Evolutionary conservation across 2,329 filamentous ascomycete genomes (phyloP), one percentile per base, ranked within the genome.

Genomic region (Trichophyton benhamiae): DNA sequence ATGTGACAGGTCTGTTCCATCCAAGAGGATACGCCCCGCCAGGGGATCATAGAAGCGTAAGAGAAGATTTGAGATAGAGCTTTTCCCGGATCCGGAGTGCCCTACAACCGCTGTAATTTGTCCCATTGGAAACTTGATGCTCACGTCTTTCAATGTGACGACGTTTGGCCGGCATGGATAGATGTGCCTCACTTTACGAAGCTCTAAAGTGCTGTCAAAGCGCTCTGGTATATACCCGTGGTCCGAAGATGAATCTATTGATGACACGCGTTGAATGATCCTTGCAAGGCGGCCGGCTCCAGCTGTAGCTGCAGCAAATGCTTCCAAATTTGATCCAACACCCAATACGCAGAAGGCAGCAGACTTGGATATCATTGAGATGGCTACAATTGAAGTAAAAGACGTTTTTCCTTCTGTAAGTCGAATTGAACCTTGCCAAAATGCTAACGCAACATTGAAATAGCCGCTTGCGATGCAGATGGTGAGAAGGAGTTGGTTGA

Each of bases 281-380:
- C 84, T 87, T 77, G 85, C 92, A 64, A 95, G 91, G 77, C 94
- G 92, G 61, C 82, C 82, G 3, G 87, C 88, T 1, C 89, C 89
- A 22, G 87, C 87, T 3, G 89, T 74, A 42, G 83, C 86, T 4
- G 84, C 87, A 1, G 84, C 86, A 67, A 94, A 91, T 33, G 89
- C 86, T 72, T 90, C 87, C 2, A 86, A 72, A 66, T 92, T 88
- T 1, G 89, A 88, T 0, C 86, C 85, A 25, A 91, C 83, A 65
- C 89, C 90, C 55, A 88, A 87, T 8, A 95, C 78, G 53, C 88
- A 87, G 72, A 94, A 91, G 8, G 89, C 87, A 60, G 89, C 90
- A 63, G 94, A 88, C 81, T 94, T 89, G 67, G 91, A 83, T 22
- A 87, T 80, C 82, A 95, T 84, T 73, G 91, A 79, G 65, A 92